Evolutionary conservation across 2,329 filamentous ascomycete species (phyloP).

Genomic region (Parascedosporium putredinis): DNA sequence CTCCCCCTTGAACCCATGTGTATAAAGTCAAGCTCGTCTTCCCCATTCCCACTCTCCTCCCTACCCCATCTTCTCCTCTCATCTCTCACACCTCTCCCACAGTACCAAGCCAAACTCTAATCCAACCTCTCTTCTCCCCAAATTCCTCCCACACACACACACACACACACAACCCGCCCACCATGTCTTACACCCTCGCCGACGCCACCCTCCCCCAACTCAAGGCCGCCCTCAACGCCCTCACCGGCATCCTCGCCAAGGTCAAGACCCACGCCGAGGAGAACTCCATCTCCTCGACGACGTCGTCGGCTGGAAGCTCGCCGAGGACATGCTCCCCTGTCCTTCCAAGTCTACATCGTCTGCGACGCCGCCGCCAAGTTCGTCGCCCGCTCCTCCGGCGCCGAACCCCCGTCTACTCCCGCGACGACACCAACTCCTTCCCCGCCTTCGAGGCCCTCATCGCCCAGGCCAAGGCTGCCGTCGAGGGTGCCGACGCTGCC

Average conservation of each 20-base stretch:
- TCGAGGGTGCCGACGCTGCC: conserved; percentile 23
- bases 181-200: conserved; percentile 18
- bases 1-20: too few species aligned
- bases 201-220: conserved; percentile 16
- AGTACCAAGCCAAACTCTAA: neutral
- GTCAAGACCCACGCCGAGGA: conserved; percentile 16
- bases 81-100: neutral
- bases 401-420: conserved; percentile 16
- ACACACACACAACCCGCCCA: conserved; percentile 2
- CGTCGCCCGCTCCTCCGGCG: conserved; percentile 22
- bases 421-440: conserved; percentile 20
- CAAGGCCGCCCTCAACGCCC: conserved; percentile 13
- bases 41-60: neutral
- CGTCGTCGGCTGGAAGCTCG: conserved; percentile 22
- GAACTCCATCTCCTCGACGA: conserved; percentile 15
- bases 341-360: conserved; percentile 27
- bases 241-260: conserved; percentile 16
- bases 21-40: neutral
- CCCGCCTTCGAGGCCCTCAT: conserved; percentile 25
- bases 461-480: conserved; percentile 17
- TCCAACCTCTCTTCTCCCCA: neutral
- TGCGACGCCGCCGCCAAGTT: conserved; percentile 22
- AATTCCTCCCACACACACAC: conserved; percentile 2
- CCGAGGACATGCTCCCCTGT: conserved; percentile 33
- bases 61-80: neutral